Base-by-base conservation (phyloP, 2,329 filamentous ascomycete genomes). In the Fusarium camptoceras region DNA sequence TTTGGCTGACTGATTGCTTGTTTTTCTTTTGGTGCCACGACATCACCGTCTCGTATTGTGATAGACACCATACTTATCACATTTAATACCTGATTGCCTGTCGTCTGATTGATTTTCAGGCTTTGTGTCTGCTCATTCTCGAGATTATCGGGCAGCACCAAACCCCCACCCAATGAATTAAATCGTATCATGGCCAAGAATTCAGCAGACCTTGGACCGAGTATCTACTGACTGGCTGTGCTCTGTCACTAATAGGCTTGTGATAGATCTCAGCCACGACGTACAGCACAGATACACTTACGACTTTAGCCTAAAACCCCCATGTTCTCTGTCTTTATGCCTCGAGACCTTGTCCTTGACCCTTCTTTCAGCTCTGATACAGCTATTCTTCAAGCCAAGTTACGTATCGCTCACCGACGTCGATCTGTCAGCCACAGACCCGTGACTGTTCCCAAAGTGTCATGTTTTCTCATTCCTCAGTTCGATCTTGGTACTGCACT, bases 181-280 rank as follows among this genome's bases (percentile, higher is more conserved):
- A 66, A 31, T 55, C 31, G 37, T 61, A 43, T 22, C 48, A 49
- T 48, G 42, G 51, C 39, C 59, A 51, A 59, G 59, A 53, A 10
- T 53, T 53, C 49, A 51, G 49, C 49, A 53, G 34, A 28, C 24
- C 34, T n/a, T 37, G 31, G 31, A 12, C 34, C 10, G 6, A 37
- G 34, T 44, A 18, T 27, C 7, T 46, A 27, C 10, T 47, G 25
- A 47, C 20, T 47, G 43, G 20, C 44, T 28, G 24, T 58, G 31
- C 27, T 51, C 39, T 49, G 44, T 59, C 61, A 56, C 56, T 60
- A 54, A 58, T 49, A 62, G 44, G 71, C 68, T 59, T 63, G 55
- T 70, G 64, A 73, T 69, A 71, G 72, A 73, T 73, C 62, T 74
- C 67, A 72, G 68, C 71, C 67, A 62, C 65, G 28, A 41, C 59